Evolutionary conservation across 495 filamentous ascomycete species (phyloP).

Genomic region (Collariella sp.): DNA sequence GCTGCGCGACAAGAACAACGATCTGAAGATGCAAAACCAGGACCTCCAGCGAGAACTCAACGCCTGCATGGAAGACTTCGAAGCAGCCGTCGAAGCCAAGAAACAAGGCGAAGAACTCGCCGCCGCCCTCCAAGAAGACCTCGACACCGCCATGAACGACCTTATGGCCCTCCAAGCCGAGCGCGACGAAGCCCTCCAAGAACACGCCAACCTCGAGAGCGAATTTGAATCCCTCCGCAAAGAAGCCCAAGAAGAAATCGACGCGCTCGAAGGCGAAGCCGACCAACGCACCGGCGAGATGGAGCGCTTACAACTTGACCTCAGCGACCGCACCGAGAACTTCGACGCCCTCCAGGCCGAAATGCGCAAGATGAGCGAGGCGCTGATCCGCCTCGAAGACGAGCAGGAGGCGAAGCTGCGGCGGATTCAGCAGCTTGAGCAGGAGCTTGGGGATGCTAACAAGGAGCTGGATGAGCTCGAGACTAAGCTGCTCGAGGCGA

Average conservation of each 20-base stretch:
- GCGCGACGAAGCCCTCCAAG: slow-evolving; percentile 72
- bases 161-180: slow-evolving; percentile 74
- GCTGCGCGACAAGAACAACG: slow-evolving; percentile 75
- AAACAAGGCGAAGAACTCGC: slow-evolving; percentile 51
- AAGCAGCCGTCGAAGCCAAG: slow-evolving; percentile 50
- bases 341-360: slow-evolving; percentile 79
- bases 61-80: slow-evolving; percentile 55
- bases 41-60: slow-evolving; percentile 69
- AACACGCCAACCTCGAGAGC: slow-evolving; percentile 68
- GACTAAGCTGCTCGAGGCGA: slow-evolving; percentile 65
- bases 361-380: slow-evolving; percentile 82
- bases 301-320: slow-evolving; percentile 57
- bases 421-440: slow-evolving; percentile 62
- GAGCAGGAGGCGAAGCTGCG: slow-evolving; percentile 58
- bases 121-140: slow-evolving; percentile 61
- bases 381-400: slow-evolving; percentile 76
- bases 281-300: slow-evolving; percentile 66
- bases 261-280: slow-evolving; percentile 68
- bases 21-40: slow-evolving; percentile 76
- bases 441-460: slow-evolving; percentile 65
- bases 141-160: slow-evolving; percentile 69
- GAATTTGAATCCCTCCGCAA: slow-evolving; percentile 70
- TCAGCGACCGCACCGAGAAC: slow-evolving; percentile 67
- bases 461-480: slow-evolving; percentile 70
- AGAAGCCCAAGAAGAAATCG: slow-evolving; percentile 77